Percentiles rank a stretch among this genome's conserved stretches.
Conservation (phyloP, 2,329 filamentous ascomycete species). For the Lecanicillium sp. region DNA sequence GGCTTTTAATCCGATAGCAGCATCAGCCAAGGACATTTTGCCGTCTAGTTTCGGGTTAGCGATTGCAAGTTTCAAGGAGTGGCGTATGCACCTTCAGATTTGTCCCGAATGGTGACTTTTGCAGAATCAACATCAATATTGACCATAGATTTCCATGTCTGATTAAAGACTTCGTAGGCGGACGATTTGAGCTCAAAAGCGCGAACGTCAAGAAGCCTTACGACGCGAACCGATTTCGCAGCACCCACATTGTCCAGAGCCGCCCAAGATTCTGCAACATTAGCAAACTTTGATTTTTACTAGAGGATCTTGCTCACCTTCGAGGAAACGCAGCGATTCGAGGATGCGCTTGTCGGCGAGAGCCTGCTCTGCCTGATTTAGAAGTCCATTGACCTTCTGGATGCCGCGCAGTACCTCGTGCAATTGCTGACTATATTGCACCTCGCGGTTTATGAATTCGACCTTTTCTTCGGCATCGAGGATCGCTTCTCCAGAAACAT, state of each 20-base stretch:
- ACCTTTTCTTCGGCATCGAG: slow-evolving; percentile 48
- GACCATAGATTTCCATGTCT: slow-evolving; percentile 66
- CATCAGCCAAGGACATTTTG: slow-evolving; percentile 47
- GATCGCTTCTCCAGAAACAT: slow-evolving; percentile 46
- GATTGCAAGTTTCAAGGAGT: background rate
- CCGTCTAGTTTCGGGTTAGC: slow-evolving; percentile 35
- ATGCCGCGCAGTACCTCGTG: slow-evolving; percentile 44
- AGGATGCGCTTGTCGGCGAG: slow-evolving; percentile 49
- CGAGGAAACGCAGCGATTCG: slow-evolving; percentile 51
- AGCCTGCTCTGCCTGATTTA: slow-evolving; percentile 55
- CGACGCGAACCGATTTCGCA: slow-evolving; percentile 55
- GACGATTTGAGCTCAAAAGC: slow-evolving; percentile 60
- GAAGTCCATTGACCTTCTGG: slow-evolving; percentile 52
- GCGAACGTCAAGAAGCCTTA: slow-evolving; percentile 59
- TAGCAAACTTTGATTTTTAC: background rate
- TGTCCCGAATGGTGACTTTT: slow-evolving; percentile 50
- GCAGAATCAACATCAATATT: slow-evolving; percentile 51
- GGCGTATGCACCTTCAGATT: slow-evolving; percentile 38
- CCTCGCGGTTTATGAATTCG: slow-evolving; percentile 51
- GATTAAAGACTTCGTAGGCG: slow-evolving; percentile 60
- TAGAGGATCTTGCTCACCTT: slow-evolving; percentile 35
- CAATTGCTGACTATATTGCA: slow-evolving; percentile 54
- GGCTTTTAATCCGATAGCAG: slow-evolving; percentile 49
- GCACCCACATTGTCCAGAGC: slow-evolving; percentile 54
- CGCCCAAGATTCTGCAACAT: slow-evolving; percentile 44